phyloP scores from a whole-genome alignment of 768 basidiomycete species.

The Boletus patriciae region DNA sequence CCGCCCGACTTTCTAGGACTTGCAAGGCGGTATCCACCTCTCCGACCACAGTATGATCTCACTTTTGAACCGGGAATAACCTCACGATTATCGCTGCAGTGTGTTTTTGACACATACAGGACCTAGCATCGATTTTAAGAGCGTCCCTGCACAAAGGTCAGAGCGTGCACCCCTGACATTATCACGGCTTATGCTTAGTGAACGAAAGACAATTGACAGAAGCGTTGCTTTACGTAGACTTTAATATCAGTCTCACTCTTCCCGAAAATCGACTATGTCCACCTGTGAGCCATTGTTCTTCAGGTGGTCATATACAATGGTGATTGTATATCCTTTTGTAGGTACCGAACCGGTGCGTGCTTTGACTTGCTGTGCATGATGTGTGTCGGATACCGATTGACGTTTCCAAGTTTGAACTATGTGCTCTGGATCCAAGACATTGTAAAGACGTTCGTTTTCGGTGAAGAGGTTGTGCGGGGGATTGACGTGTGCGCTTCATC shows the following conservation, averaged over 20 bases:
- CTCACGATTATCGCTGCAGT: conserved; percentile 19
- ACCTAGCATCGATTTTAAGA: conserved; percentile 70
- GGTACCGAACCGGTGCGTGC: conserved; percentile 70
- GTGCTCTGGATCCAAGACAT: conserved; percentile 83
- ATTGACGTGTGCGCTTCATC: conserved; percentile 66
- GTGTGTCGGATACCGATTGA: not conserved
- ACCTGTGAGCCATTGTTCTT: conserved; percentile 54
- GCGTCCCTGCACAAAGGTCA: conserved; percentile 69
- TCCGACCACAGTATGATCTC: conserved; percentile 52
- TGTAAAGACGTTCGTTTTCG: conserved; percentile 34
- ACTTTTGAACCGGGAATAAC: not conserved
- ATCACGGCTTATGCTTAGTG: conserved; percentile 2
- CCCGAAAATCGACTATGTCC: conserved; percentile 81
- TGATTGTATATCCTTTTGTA: conserved; percentile 25
- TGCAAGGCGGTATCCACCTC: conserved; percentile 54
- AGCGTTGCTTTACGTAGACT: conserved; percentile 75
- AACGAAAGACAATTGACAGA: conserved; percentile 68
- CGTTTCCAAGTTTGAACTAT: conserved; percentile 69
- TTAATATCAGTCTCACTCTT: conserved; percentile 57
- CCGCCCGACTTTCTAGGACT: conserved; percentile 62
- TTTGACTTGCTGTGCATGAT: not conserved
- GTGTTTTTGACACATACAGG: conserved; percentile 29
- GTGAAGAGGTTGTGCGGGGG: conserved; percentile 41
- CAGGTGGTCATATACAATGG: not conserved
- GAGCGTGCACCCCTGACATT: not conserved